phyloP scores from a whole-genome alignment of 106 monocot species.

The Dendrobium officinale region DNA sequence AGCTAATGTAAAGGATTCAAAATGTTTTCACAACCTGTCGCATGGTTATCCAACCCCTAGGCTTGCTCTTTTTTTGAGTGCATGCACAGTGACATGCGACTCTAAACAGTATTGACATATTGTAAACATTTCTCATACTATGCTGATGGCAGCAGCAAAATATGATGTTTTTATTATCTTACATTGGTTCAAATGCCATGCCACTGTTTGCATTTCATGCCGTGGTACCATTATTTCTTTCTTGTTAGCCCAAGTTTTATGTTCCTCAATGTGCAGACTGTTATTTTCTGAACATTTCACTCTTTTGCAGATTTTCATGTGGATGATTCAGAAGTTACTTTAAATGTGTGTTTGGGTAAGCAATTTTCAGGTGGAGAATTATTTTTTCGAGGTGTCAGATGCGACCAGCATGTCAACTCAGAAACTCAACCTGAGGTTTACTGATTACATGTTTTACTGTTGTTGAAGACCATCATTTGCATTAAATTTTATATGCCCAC shows the following conservation, averaged over 20 bases:
- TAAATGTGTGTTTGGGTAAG: slow-evolving; percentile 94
- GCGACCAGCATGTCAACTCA: slow-evolving; percentile 92
- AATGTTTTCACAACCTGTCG: too few species aligned
- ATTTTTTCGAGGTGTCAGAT: slow-evolving; percentile 86
- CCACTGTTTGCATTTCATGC: neutral
- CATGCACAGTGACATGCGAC: neutral
- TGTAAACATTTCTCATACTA: neutral
- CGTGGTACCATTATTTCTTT: neutral
- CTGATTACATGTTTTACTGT: neutral
- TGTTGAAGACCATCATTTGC: neutral
- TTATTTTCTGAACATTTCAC: neutral
- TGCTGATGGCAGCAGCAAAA: neutral
- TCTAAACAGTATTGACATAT: neutral
- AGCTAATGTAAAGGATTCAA: too few species aligned
- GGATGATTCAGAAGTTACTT: slow-evolving; percentile 96
- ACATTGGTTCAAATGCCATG: neutral
- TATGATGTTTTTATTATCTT: neutral
- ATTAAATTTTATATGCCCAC: neutral
- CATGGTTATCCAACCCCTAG: too few species aligned
- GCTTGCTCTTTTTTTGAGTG: neutral
- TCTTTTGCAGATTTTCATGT: slow-evolving; percentile 85
- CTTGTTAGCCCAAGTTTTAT: neutral
- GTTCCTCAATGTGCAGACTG: neutral
- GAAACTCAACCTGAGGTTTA: slow-evolving; percentile 77
- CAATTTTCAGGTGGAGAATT: slow-evolving; percentile 93